Evolutionary conservation across 345 rosid genomes (phyloP).

Genomic region (Citrus hindsii): DNA sequence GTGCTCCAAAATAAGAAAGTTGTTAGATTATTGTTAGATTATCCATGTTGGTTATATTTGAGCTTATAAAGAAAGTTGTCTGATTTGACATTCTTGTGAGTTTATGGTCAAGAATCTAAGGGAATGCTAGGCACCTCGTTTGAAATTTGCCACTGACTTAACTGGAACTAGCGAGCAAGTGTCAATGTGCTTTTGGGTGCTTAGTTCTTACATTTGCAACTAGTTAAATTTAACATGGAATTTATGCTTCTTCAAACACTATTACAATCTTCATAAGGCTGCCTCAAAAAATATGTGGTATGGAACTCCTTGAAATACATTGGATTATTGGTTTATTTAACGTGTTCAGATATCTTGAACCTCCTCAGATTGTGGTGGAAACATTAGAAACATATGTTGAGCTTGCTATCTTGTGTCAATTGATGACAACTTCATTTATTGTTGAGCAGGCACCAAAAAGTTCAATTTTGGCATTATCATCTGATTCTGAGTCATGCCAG

Average conservation of each 20-base stretch:
- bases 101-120: not conserved
- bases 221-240: not conserved
- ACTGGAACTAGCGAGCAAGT: not conserved
- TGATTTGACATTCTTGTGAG: not conserved
- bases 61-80: not conserved
- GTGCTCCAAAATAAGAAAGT: not conserved
- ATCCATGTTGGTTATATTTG: not conserved
- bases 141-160: not conserved
- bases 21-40: not conserved
- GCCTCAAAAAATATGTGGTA: too few species aligned
- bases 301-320: not conserved
- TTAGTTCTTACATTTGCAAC: not conserved
- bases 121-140: not conserved
- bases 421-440: conserved; percentile 13
- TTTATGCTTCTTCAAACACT: not conserved
- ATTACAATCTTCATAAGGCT: not conserved
- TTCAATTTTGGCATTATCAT: conserved; percentile 51
- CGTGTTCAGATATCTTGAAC: not conserved
- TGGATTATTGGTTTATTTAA: not conserved
- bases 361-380: not conserved
- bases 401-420: conserved; percentile 3
- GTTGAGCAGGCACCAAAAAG: conserved; percentile 39
- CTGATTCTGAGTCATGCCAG: conserved; percentile 73
- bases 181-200: not conserved
- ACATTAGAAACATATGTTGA: not conserved